Percentiles rank a stretch among this genome's conserved stretches.
Conservation (phyloP, 2,329 filamentous ascomycete genomes). For the Tympanopsis confertula region DNA sequence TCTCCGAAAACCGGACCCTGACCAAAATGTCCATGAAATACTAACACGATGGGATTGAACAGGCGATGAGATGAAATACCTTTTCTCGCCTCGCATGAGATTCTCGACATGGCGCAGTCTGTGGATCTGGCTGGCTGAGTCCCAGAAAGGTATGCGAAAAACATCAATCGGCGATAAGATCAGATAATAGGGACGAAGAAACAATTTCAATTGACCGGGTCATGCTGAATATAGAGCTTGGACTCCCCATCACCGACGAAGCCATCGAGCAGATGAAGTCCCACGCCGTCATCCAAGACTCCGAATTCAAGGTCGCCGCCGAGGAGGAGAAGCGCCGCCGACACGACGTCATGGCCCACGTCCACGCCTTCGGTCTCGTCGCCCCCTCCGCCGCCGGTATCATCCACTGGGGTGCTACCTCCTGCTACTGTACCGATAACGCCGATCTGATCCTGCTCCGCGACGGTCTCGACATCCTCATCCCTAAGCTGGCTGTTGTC, state of each 20-base stretch:
- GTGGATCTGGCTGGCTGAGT: constrained; percentile 57
- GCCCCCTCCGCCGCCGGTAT: constrained; percentile 57
- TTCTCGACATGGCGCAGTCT: constrained; percentile 56
- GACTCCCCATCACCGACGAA: constrained; percentile 44
- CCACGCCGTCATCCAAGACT: constrained; percentile 44
- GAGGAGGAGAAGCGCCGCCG: constrained; percentile 48
- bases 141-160: constrained; percentile 41
- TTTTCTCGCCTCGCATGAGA: constrained; percentile 52
- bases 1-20: too few relatives aligned
- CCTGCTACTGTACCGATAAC: constrained; percentile 43
- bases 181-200: too few relatives aligned
- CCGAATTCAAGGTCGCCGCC: constrained; percentile 49
- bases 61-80: constrained; percentile 42
- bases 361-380: constrained; percentile 45
- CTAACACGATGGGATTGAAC: too few relatives aligned
- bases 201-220: too few relatives aligned
- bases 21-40: too few relatives aligned
- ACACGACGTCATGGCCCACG: constrained; percentile 47
- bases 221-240: constrained; percentile 37
- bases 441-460: constrained; percentile 52
- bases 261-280: constrained; percentile 49
- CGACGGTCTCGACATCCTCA: constrained; percentile 49
- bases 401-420: constrained; percentile 40
- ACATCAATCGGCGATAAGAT: too few relatives aligned
- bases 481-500: constrained; percentile 52